Evolutionary conservation across 352 stramenopile genomes (phyloP), one percentile per base, ranked within the genome.

Genomic region (Lagenidium sp.): DNA sequence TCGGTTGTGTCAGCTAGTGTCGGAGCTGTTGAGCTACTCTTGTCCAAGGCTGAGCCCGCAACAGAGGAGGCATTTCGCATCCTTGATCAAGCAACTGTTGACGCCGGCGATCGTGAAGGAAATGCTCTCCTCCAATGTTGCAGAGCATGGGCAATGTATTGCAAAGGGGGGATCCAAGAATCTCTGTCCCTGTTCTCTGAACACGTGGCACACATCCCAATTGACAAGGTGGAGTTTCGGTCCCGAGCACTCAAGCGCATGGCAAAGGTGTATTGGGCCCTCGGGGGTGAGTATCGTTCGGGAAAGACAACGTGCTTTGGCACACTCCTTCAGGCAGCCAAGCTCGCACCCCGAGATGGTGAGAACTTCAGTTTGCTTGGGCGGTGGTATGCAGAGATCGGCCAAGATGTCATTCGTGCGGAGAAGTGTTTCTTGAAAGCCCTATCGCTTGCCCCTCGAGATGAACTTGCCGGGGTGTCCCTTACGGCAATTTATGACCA

Each of bases 341-440:
- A 90, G 41, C 44, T 92, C 3, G 67, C 65, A 15, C 76, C 81
- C 16, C 60, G 53, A 8, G 79, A 92, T 37, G 64, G 61, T 0
- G 73, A 85, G 24, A 68, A 76, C 15, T 94, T 91, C 32, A 61
- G 53, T 1, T 86, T 66, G 65, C 53, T 94, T 21, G 82, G 82
- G 7, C 72, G 72, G 41, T 94, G 77, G 74, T 94, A 94, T 42
- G 50, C 68, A 15, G 63, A 78, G 16, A 47, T 90, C 2, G 68
- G 47, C 4, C 57, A 50, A 0, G 82, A 94, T 54, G 44, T 75
- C 13, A 12, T 87, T 20, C 77, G 79, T 16, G 82, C 79, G 1
- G 79, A 92, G 37, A 94, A 94, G 42, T 94, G 82, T 36, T 92
- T 86, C 32, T 45, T 94, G 26, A 91, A 92, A 41, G 77, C 82